Conservation (phyloP, 306 rosid genomes). For the Medicago ruthenica region DNA sequence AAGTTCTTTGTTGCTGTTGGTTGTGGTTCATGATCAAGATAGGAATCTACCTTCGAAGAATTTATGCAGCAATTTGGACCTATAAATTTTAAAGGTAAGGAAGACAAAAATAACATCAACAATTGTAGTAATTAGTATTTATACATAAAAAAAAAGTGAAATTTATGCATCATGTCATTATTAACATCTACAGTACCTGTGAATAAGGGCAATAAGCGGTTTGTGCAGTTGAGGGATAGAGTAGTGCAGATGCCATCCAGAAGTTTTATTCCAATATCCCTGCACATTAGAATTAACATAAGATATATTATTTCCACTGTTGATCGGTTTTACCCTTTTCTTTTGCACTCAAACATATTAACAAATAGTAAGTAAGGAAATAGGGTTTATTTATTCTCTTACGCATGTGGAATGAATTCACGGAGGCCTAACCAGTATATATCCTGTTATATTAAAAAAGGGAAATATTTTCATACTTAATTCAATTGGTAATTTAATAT, state of each 20-base stretch:
- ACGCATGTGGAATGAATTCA: slow-evolving; percentile 66
- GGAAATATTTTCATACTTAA: not conserved
- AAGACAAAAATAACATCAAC: not conserved
- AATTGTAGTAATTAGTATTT: not conserved
- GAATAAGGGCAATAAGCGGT: slow-evolving; percentile 49
- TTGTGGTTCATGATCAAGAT: slow-evolving; percentile 70
- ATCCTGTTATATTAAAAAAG: slow-evolving; percentile 49
- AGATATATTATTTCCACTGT: not conserved
- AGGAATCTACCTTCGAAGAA: slow-evolving; percentile 52
- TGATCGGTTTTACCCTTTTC: too few relatives aligned
- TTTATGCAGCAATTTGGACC: slow-evolving; percentile 84
- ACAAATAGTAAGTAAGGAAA: not conserved
- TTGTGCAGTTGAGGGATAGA: slow-evolving; percentile 59
- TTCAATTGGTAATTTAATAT: not conserved
- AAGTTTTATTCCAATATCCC: slow-evolving; percentile 47
- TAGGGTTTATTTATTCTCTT: slow-evolving; percentile 4
- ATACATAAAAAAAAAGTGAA: not conserved
- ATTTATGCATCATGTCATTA: not conserved
- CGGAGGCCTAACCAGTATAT: slow-evolving; percentile 59
- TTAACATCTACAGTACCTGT: slow-evolving; percentile 57
- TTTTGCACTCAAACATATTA: too few relatives aligned
- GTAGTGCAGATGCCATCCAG: slow-evolving; percentile 50
- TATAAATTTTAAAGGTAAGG: slow-evolving; percentile 34
- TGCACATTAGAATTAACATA: slow-evolving; percentile 38
- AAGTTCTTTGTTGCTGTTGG: slow-evolving; percentile 81